Percentiles rank a stretch among this genome's conserved stretches.
Conservation (phyloP, 306 rosid genomes). For the Inga oerstediana region DNA sequence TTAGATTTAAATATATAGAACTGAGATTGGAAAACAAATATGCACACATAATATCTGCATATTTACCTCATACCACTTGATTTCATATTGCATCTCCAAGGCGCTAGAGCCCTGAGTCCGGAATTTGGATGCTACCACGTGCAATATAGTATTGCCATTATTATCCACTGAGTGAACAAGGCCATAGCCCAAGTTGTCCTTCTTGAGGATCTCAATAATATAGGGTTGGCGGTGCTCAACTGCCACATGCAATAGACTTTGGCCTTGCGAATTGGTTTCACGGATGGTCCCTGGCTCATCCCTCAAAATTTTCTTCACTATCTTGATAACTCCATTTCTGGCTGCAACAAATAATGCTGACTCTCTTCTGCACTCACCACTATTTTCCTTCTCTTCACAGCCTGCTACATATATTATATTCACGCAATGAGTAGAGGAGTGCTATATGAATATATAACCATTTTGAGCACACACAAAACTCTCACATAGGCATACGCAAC, state of each 20-base stretch:
- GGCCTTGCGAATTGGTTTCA: slow-evolving; percentile 26
- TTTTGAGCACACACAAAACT: too few relatives aligned
- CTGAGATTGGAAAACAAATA: not conserved
- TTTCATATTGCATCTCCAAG: not conserved
- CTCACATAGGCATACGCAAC: too few relatives aligned
- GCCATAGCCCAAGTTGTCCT: not conserved
- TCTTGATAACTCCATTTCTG: slow-evolving; percentile 32
- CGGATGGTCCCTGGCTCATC: slow-evolving; percentile 29
- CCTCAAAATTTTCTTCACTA: slow-evolving; percentile 17
- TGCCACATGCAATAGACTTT: slow-evolving; percentile 57
- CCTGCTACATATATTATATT: not conserved
- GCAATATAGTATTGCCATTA: not conserved
- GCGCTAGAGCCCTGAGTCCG: not conserved
- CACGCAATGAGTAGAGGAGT: too few relatives aligned
- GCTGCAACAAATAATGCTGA: slow-evolving; percentile 41
- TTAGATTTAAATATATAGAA: too few relatives aligned
- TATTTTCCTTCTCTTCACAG: not conserved
- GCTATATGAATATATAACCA: too few relatives aligned
- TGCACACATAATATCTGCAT: too few relatives aligned
- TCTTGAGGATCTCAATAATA: not conserved
- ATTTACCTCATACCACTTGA: not conserved
- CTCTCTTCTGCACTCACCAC: not conserved
- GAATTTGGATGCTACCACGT: slow-evolving; percentile 44
- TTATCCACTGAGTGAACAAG: not conserved
- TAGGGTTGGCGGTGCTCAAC: slow-evolving; percentile 62